Base-by-base conservation (phyloP, 2,329 filamentous ascomycete genomes). In the Pochonia chlamydosporia region DNA sequence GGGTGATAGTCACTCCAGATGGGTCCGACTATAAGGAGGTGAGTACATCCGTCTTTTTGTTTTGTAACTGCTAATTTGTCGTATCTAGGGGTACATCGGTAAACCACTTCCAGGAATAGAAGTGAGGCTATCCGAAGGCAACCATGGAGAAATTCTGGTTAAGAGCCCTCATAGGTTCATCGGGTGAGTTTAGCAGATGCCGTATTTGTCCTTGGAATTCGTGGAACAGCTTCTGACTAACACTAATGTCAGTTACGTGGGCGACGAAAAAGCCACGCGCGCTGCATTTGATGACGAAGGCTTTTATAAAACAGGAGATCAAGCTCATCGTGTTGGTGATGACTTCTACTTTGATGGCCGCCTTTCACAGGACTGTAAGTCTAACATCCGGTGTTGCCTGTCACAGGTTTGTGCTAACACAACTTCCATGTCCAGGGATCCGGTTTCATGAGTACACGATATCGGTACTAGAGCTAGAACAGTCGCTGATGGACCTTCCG, bases 381-480 rank as follows among this genome's bases (percentile, higher is more conserved):
- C 20, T 3, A 8, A 2, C 23, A 25, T 28, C n/a, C n/a, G 18
- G 33, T 36, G 8, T 8, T 36, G 33, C 18, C 6, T 10, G 9
- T 36, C 2, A 6, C 33, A 36, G n/a, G 13, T 16, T 36, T n/a
- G 16, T 10, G 33, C 8, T 36, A 36, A 36, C 18, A 10, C 2
- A 36, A 10, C 6, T 10, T 8, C 8, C 18, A 36, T 23, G 24
- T 11, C n/a, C 21, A 41, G 39, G 39, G 39, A 10, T 41, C 9
- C 39, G 39, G 14, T 41, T 41, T 23, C 39, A 41, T 23, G 39
- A 41, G 18, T 41, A 41, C 23, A 41, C 11, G n/a, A 28, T 41
- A 41, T 41, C 39, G 5, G 21, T 41, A 3, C 39, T 14, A 28
- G 39, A 41, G 24, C 39, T 41, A 5, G 23, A 41, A n/a, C 39